Conservation (phyloP, 2,329 filamentous ascomycete genomes). For the Talaromyces funiculosus region DNA sequence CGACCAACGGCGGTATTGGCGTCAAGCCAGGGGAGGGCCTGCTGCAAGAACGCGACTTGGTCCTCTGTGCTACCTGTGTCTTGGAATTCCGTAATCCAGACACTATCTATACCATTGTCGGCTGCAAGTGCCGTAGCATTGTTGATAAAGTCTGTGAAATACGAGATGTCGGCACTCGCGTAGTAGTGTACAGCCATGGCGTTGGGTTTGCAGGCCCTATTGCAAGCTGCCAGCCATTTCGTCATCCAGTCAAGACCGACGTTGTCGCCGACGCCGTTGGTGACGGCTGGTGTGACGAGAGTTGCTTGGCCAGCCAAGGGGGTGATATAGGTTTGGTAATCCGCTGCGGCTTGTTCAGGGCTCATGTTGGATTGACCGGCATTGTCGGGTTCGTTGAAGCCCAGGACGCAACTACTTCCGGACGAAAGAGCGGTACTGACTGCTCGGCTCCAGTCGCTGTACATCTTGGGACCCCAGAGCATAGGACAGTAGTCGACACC, state of each 20-base stretch:
- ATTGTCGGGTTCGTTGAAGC: slow-evolving; percentile 46
- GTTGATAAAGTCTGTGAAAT: slow-evolving; percentile 20
- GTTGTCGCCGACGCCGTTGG: slow-evolving; percentile 28
- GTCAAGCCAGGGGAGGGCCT: slow-evolving; percentile 38
- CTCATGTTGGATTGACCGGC: slow-evolving; percentile 34
- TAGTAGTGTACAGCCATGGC: slow-evolving; percentile 45
- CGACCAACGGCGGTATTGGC: slow-evolving; percentile 31
- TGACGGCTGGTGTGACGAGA: slow-evolving; percentile 40
- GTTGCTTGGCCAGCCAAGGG: slow-evolving; percentile 31
- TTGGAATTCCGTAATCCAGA: slow-evolving; percentile 45
- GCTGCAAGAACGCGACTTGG: slow-evolving; percentile 31
- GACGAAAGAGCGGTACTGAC: slow-evolving; percentile 30
- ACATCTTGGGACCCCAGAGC: slow-evolving; percentile 39
- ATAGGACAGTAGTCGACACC: slow-evolving; percentile 42
- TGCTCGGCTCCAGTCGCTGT: slow-evolving; percentile 30
- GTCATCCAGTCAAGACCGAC: slow-evolving; percentile 39
- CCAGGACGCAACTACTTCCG: slow-evolving; percentile 35
- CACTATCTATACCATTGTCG: slow-evolving; percentile 30
- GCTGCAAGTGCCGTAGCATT: slow-evolving; percentile 31
- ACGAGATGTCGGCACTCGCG: slow-evolving; percentile 16
- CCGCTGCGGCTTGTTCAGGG: slow-evolving; percentile 30
- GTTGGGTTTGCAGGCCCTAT: slow-evolving; percentile 32
- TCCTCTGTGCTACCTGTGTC: slow-evolving; percentile 23
- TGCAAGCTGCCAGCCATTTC: slow-evolving; percentile 35
- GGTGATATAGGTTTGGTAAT: slow-evolving; percentile 36